Evolutionary conservation across 495 filamentous ascomycete genomes (phyloP), one percentile per base, ranked within the genome.

Genomic region (Penicillium verhagenii): DNA sequence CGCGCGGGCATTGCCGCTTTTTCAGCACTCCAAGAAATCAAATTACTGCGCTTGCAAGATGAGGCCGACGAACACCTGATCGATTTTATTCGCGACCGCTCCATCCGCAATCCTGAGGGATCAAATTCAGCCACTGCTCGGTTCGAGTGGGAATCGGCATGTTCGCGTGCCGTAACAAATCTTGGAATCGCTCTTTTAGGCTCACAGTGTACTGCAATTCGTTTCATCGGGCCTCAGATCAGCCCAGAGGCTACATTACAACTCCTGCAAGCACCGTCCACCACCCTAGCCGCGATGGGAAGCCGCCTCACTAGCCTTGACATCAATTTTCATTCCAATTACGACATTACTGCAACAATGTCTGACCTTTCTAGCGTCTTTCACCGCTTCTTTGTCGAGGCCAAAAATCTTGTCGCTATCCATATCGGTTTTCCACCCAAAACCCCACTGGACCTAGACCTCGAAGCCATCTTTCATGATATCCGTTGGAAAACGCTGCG

Each of bases 151-250:
- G 75, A 79, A 28, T 70, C 73, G 13, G 86, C 86, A 20, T 89
- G 83, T 66, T 78, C 80, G 14, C 82, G 84, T 56, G 84, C 83
- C 20, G 75, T 84, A 9, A 76, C 71, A 47, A 86, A 77, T 16
- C 70, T 90, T 10, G 78, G 78, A 4, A 65, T 76, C 18, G 83
- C 86, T 9, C 70, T 89, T 6, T 63, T 84, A 29, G 65, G 74
- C 13, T 81, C 82, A 2, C 65, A 76, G 39, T 84, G 82, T 29
- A 74, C 72, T n/a, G 78, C 78, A 33, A 72, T 80, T 33, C 76
- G 80, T 19, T 87, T 89, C 59, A 82, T 82, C 1, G 82, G 78
- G 9, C 86, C 86, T 5, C 85, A 86, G 63, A 77, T 88, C 60
- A 83, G 82, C 60, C 83, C 84, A 0, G 79, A 81, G 52, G 81